Evolutionary conservation across 2,329 filamentous ascomycete genomes (phyloP).

Genomic region (Ophiosphaerella korrae): DNA sequence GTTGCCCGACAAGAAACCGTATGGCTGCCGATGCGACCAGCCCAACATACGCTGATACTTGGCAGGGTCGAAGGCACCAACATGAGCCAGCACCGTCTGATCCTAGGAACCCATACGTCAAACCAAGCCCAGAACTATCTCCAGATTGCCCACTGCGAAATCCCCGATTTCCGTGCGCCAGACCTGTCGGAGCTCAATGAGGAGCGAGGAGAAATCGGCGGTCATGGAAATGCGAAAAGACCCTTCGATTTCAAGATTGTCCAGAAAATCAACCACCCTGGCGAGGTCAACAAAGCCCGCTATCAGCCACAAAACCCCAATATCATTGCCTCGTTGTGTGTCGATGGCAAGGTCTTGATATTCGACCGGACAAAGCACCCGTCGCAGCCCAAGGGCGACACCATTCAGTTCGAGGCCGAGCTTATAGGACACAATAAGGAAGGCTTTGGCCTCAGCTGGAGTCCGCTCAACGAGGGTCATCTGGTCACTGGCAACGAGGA

Average conservation of each 20-base stretch:
- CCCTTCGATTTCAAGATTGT: conserved; percentile 88
- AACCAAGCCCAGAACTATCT: conserved; percentile 85
- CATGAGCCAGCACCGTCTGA: conserved; percentile 82
- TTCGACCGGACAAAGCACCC: conserved; percentile 97
- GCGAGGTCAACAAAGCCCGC: conserved; percentile 97
- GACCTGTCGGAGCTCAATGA: conserved; percentile 89
- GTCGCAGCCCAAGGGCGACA: conserved; percentile 66
- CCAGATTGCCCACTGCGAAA: conserved; percentile 91
- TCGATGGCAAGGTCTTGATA: conserved; percentile 85
- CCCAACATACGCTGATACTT: conserved; percentile 45
- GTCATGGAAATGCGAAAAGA: conserved; percentile 79
- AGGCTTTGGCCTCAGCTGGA: conserved; percentile 94
- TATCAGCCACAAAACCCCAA: conserved; percentile 98
- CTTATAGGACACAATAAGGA: conserved; percentile 84
- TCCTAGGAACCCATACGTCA: conserved; percentile 94
- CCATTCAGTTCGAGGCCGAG: conserved; percentile 80
- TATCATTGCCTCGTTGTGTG: conserved; percentile 90
- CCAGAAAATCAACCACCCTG: conserved; percentile 94
- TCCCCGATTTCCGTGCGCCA: conserved; percentile 76
- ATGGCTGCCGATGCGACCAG: not conserved
- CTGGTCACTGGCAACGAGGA: conserved; percentile 93
- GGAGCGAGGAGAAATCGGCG: conserved; percentile 88
- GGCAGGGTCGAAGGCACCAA: conserved; percentile 72
- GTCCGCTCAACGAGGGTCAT: conserved; percentile 77
- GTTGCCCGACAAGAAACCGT: conserved; percentile 75